Evolutionary conservation across 768 basidiomycete species (phyloP), one percentile per base, ranked within the genome.

Genomic region (Candolleomyces eurysporus): DNA sequence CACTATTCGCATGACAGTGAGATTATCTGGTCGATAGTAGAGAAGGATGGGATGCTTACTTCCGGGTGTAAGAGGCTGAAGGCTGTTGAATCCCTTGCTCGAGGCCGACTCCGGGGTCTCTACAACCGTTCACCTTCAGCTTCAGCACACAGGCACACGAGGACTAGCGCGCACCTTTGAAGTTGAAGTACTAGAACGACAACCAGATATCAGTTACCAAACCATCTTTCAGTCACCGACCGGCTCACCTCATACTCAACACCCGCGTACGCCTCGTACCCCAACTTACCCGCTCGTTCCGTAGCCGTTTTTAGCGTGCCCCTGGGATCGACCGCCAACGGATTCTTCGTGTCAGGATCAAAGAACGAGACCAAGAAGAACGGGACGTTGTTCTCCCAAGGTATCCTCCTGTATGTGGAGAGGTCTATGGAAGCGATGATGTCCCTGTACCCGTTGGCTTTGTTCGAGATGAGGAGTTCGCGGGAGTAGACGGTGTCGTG

Each of bases 191-290:
- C 91, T 94, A 4, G 2, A 26, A 26, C 4, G 4, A 16, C 26
- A 19, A 53, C 40, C 2, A 22, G 65, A 67, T 63, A 63, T 62
- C 42, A 45, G 58, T n/a, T n/a, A n/a, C n/a, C n/a, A n/a, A n/a
- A n/a, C n/a, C n/a, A n/a, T n/a, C n/a, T n/a, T n/a, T n/a, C n/a
- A n/a, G n/a, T n/a, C n/a, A n/a, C n/a, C n/a, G n/a, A n/a, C n/a
- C n/a, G n/a, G n/a, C n/a, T n/a, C 68, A 91, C 94, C 83, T 99
- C 97, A 66, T 92, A 98, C 76, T 99, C 96, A 8, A 91, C 84
- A 9, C 94, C 96, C n/a, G 92, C 87, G 67, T 87, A 81, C 68
- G 93, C 91, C 32, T 85, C 77, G 64, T 83, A 83, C 1, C 83
- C 86, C 3, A 73, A 61, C 32, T 75, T 71, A 45, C 73, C 75